phyloP scores from a whole-genome alignment of 2,329 filamentous ascomycete species.

The Emmonsiellopsis sp. region DNA sequence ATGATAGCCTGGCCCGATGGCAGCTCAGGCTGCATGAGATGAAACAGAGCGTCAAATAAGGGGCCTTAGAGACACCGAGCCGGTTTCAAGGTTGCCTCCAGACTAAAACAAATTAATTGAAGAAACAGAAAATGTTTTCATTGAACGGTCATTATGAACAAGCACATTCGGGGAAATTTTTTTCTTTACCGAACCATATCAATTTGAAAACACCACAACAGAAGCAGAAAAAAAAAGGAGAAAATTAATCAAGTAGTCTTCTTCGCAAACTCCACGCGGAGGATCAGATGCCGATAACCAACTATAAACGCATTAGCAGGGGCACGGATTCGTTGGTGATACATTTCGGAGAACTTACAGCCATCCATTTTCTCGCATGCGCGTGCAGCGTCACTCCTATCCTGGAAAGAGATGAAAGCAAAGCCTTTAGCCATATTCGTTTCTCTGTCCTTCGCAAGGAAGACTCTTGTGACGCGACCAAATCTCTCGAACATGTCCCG shows the following conservation, averaged over 20 bases:
- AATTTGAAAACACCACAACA: constrained; percentile 9
- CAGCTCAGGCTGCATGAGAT: neutral
- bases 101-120: neutral
- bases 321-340: neutral
- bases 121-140: neutral
- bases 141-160: neutral
- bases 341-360: constrained; percentile 42
- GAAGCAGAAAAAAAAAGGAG: neutral
- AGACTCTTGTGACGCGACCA: constrained; percentile 92
- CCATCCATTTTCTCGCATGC: constrained; percentile 98
- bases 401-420: constrained; percentile 95
- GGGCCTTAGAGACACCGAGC: neutral
- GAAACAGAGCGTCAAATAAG: neutral
- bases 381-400: constrained; percentile 78
- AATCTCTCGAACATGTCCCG: constrained; percentile 98
- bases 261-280: constrained; percentile 45
- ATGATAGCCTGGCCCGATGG: neutral
- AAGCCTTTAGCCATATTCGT: constrained; percentile 96
- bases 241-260: constrained; percentile 22
- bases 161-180: neutral
- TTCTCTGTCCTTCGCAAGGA: constrained; percentile 95
- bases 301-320: constrained; percentile 22
- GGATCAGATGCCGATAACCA: constrained; percentile 44
- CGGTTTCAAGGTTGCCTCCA: neutral
- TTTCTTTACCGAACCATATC: constrained; percentile 6